Conservation (phyloP, 257 asterid species). For the Solanum pinnatisectum region DNA sequence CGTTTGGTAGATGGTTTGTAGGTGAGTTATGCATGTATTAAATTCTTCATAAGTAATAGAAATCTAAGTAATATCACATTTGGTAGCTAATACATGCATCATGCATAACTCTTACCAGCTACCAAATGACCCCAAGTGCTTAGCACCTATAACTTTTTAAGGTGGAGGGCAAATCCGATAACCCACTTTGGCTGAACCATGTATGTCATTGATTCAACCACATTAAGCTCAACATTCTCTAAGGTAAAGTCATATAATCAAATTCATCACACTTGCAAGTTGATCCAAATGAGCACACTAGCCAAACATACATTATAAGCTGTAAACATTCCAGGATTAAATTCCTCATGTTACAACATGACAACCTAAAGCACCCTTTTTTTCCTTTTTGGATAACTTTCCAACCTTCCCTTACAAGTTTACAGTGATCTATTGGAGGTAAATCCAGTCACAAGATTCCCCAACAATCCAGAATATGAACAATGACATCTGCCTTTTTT, state of each 20-base stretch:
- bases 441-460: background rate
- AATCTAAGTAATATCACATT: background rate
- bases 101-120: background rate
- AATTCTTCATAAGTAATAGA: no score
- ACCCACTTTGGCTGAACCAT: background rate
- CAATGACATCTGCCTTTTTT: background rate
- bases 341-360: background rate
- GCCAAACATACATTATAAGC: background rate
- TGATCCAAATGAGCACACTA: background rate
- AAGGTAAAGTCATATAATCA: background rate
- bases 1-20: background rate
- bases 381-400: background rate
- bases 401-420: background rate
- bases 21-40: background rate
- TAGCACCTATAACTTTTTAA: background rate
- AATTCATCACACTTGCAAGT: background rate
- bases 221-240: background rate
- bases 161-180: background rate
- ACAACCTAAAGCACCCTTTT: background rate
- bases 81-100: background rate
- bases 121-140: background rate
- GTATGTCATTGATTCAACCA: background rate
- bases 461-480: background rate
- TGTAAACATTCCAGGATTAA: background rate
- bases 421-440: background rate